These are phyloP conservation scores for Clonostachys chloroleuca DNA, from an alignment of 2,329 filamentous ascomycete species.

Conservation along the genomic window DNA sequence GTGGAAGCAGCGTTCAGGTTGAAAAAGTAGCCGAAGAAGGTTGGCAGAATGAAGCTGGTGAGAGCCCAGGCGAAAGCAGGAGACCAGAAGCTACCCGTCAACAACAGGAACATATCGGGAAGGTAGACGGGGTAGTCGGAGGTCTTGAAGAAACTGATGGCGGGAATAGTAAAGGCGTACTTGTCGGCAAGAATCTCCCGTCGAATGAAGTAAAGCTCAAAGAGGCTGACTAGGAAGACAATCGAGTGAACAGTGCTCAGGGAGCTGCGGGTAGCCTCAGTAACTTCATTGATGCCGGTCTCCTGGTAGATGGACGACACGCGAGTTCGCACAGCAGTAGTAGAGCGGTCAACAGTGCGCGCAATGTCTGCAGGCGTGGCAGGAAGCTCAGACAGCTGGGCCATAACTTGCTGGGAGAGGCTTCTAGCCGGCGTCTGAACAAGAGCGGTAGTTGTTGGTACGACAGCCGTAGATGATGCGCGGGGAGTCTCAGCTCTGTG, in stretches of 20 bases:
- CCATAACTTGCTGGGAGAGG: constrained; percentile 38
- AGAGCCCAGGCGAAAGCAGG: constrained; percentile 72
- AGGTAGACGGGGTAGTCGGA: constrained; percentile 59
- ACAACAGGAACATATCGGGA: constrained; percentile 75
- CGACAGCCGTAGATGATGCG: constrained; percentile 34
- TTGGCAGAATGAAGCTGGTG: constrained; percentile 68
- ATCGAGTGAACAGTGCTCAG: constrained; percentile 71
- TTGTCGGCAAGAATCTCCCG: constrained; percentile 65
- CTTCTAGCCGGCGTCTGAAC: constrained; percentile 46
- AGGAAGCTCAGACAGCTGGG: constrained; percentile 65
- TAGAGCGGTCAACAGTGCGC: constrained; percentile 68
- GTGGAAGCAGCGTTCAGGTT: constrained; percentile 56
- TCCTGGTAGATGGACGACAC: constrained; percentile 60
- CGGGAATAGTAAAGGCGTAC: constrained; percentile 70
- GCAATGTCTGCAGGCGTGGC: constrained; percentile 77
- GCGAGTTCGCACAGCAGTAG: constrained; percentile 61
- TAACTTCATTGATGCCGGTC: constrained; percentile 62
- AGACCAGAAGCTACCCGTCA: constrained; percentile 79
- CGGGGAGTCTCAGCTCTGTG: neutral
- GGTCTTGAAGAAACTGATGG: constrained; percentile 49
- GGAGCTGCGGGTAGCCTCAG: constrained; percentile 61
- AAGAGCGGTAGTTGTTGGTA: constrained; percentile 38
- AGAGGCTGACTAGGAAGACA: constrained; percentile 59
- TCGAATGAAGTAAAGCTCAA: constrained; percentile 70
- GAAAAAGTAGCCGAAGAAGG: constrained; percentile 79